Evolutionary conservation across 441 rosid species (phyloP), one percentile per base, ranked within the genome.

Genomic region (Eruca vesicaria): DNA sequence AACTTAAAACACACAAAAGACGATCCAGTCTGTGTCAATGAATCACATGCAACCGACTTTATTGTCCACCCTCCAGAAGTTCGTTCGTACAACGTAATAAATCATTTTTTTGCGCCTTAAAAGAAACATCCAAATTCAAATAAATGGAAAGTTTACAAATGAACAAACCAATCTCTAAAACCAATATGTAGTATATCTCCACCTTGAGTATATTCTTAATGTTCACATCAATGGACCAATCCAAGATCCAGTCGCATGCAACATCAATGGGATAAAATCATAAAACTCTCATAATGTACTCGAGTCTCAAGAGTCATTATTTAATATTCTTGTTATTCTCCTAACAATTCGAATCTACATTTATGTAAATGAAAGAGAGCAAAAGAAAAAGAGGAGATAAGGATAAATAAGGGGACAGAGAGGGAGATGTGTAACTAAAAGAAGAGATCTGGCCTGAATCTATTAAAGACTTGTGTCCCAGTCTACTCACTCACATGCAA

Each of bases 401-500:
- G 35, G 32, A 19, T 31, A 52, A 52, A 68, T 62, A 19, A 68
- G 50, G 71, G 66, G 66, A 52, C 69, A 75, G 43, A 61, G 45
- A 76, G 59, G 58, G 38, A 20, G 70, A 77, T 77, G 72, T 56
- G 57, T 70, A 71, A 65, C 56, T 32, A 65, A 77, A 77, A 29
- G 57, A 65, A 32, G 45, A 48, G 68, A 71, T 71, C 68, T 71
- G 63, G 20, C 71, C 66, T 63, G 41, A 70, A 43, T 64, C 67
- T 64, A 57, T 43, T 64, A 32, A 62, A 69, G 72, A 70, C 80
- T 64, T 63, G 55, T 31, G 67, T 77, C 58, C 69, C 75, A 31
- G 18, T 70, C 75, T 70, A 57, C 66, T 12, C 23, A 35, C 58
- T 76, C 76, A 77, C 80, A 77, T 77, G 76, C 80, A 36, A 9